A percentile compares a stretch with the other conserved stretches of the same genome.
Evolutionary conservation across 495 filamentous ascomycete species (phyloP).

Genomic region (Neohortaea acidophila): DNA sequence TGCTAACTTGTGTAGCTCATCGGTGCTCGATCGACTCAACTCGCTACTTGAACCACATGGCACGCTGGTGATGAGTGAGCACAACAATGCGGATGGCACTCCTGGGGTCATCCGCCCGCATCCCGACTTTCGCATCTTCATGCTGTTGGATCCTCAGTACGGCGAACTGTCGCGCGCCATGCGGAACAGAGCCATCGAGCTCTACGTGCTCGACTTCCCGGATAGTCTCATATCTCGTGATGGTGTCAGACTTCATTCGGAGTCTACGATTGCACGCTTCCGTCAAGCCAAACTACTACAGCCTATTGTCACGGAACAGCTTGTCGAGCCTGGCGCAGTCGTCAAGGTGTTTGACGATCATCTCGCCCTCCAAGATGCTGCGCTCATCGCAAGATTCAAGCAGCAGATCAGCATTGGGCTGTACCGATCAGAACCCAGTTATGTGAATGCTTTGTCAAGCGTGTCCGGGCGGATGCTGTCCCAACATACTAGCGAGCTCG

Average conservation of each 20-base stretch:
- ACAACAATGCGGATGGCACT: constrained; percentile 66
- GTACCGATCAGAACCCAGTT: constrained; percentile 1
- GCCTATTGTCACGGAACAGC: too few relatives aligned
- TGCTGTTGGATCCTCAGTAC: constrained; percentile 85
- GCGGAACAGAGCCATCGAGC: constrained; percentile 86
- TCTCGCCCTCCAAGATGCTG: constrained; percentile 36
- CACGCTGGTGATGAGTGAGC: constrained; percentile 76
- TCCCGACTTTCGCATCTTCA: constrained; percentile 76
- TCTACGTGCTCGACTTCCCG: constrained; percentile 42
- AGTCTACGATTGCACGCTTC: constrained; percentile 11
- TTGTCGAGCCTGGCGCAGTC: constrained; percentile 25
- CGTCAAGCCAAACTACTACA: neutral
- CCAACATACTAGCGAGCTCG: neutral
- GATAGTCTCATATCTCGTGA: neutral
- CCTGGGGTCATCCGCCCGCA: constrained; percentile 68
- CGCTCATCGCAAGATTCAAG: constrained; percentile 31
- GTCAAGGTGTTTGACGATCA: constrained; percentile 30
- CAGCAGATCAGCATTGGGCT: constrained; percentile 18
- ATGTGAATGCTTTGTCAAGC: neutral
- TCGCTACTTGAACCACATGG: constrained; percentile 87
- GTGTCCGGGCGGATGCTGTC: neutral
- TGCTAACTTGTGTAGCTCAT: constrained; percentile 88
- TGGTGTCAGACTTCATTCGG: neutral
- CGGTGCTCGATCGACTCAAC: constrained; percentile 87
- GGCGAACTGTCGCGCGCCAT: constrained; percentile 93